Percentiles rank a stretch among this genome's conserved stretches.
These are phyloP conservation scores for Xerocomus spinulosus DNA, from an alignment of 768 basidiomycete genomes.

Conservation along the genomic window DNA sequence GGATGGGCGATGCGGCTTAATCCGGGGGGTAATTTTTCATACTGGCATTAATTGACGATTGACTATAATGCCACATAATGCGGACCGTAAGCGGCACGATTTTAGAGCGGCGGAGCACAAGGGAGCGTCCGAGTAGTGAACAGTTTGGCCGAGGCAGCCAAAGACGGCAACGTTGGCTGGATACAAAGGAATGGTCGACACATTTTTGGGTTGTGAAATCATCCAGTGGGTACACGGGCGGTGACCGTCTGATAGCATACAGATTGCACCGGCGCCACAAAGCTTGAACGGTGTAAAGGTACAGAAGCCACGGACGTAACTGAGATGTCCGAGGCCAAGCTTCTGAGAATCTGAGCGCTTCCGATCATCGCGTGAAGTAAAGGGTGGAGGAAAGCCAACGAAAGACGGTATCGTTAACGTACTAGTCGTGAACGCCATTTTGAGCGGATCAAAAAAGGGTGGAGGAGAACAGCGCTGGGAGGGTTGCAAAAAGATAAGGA, in stretches of 20 bases:
- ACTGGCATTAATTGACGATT: constrained; percentile 8
- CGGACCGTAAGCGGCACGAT: constrained; percentile 18
- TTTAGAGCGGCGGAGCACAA: constrained; percentile 21
- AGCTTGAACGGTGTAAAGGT: constrained; percentile 19
- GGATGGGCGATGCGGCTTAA: constrained; percentile 7
- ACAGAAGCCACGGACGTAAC: constrained; percentile 33
- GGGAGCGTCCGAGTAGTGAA: constrained; percentile 15
- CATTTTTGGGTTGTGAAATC: constrained; percentile 9
- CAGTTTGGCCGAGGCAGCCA: constrained; percentile 15
- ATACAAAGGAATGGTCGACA: constrained; percentile 11
- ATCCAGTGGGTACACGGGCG: constrained; percentile 12
- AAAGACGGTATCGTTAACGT: constrained; percentile 14
- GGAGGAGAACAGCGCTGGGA: constrained; percentile 7
- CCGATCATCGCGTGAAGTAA: constrained; percentile 25
- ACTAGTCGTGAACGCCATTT: constrained; percentile 13
- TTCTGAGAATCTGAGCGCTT: constrained; percentile 28
- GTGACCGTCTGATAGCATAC: constrained; percentile 22
- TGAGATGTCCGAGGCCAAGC: constrained; percentile 31
- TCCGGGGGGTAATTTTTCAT: constrained; percentile 13
- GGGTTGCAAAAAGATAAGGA: constrained; percentile 20
- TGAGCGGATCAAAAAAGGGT: constrained; percentile 17
- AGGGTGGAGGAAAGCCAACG: constrained; percentile 6
- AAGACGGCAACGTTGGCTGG: constrained; percentile 22
- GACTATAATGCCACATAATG: constrained; percentile 15
- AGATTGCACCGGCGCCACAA: constrained; percentile 27